A percentile compares a stretch with the other conserved stretches of the same genome.
Evolutionary conservation across 108 stramenopile species (phyloP).

Genomic region (Cyclostephanos tholiformis): DNA sequence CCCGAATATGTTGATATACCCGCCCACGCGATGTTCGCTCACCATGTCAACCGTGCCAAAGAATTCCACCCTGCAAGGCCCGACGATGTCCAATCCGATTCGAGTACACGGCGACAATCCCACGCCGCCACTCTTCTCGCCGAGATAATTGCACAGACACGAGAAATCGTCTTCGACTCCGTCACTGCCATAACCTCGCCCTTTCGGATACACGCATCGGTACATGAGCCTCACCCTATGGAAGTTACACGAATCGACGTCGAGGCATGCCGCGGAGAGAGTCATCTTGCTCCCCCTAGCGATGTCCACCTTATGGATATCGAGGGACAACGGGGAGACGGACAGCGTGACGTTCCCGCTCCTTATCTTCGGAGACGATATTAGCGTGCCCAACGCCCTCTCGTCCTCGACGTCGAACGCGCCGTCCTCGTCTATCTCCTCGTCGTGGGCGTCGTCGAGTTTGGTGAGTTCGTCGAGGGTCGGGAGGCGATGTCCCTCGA

Average conservation of each 20-base stretch:
- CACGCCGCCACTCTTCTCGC: slow-evolving; percentile 3
- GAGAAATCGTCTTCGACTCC: neutral
- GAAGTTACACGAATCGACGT: slow-evolving; percentile 9
- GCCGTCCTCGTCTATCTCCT: slow-evolving; percentile 6
- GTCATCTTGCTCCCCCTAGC: slow-evolving; percentile 20
- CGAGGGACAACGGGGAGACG: neutral
- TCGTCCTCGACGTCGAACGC: slow-evolving; percentile 12
- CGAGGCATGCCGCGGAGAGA: slow-evolving; percentile 28
- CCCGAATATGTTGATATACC: slow-evolving; percentile 42
- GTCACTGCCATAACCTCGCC: neutral
- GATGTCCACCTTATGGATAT: slow-evolving; percentile 6
- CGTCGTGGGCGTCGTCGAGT: slow-evolving; percentile 7
- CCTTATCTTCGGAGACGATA: slow-evolving; percentile 1
- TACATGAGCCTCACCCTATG: slow-evolving; percentile 11
- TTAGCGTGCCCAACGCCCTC: neutral
- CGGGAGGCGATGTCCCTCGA: neutral
- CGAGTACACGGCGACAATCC: slow-evolving; percentile 15
- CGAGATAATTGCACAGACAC: slow-evolving; percentile 27
- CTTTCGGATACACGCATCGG: slow-evolving; percentile 16
- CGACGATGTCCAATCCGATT: slow-evolving; percentile 33
- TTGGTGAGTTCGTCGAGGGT: slow-evolving; percentile 11
- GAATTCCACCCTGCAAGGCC: slow-evolving; percentile 39
- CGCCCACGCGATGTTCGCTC: neutral
- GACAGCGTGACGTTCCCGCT: neutral
- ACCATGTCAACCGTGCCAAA: neutral